Base-by-base conservation (phyloP, 2,329 filamentous ascomycete species). In the Fusarium sp. region DNA sequence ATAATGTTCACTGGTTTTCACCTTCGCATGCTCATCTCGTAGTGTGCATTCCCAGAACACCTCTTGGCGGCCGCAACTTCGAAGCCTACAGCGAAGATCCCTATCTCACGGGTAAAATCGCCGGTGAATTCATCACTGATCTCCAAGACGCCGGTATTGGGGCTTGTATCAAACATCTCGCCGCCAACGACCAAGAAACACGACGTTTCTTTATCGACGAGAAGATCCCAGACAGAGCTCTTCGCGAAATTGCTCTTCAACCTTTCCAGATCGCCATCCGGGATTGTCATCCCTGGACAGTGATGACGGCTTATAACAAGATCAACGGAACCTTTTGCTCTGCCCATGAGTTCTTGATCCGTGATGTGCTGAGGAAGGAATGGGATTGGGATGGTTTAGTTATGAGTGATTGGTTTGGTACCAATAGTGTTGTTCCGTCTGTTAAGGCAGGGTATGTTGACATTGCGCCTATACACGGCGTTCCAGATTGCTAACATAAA, bases 231-330 rank as follows among this genome's bases (percentile, higher is more conserved):
- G 52, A 58, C 13, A 54, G 68, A 7, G 58, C 63, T 5, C 51
- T 71, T 1, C 54, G 68, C 11, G 68, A 76, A 60, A 79, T 83
- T 21, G 81, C 82, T 43, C 71, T 81, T 11, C 71, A 79, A 23
- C 78, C 81, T 0, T 83, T 83, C 59, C 76, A 82, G 58, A 76
- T 83, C 27, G 79, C 80, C 4, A 72, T 81, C 20, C 75, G 76
- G 42, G 72, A 80, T 27, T 76, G 76, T 4, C 74, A 77, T 29
- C 81, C 80, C 1, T 77, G 78, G 57, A 62, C 50, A 14, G 72
- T 82, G 25, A 84, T 83, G 81, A 80, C 80, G 2, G 75, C 79
- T 8, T 83, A 83, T 53, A 82, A 81, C 40, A 80, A 78, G 51
- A 74, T 83, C 25, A 83, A 84, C 49, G 80, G 80, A 6, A 69